Base-by-base conservation (phyloP, 2,329 filamentous ascomycete species). In the Escovopsis sp. region DNA sequence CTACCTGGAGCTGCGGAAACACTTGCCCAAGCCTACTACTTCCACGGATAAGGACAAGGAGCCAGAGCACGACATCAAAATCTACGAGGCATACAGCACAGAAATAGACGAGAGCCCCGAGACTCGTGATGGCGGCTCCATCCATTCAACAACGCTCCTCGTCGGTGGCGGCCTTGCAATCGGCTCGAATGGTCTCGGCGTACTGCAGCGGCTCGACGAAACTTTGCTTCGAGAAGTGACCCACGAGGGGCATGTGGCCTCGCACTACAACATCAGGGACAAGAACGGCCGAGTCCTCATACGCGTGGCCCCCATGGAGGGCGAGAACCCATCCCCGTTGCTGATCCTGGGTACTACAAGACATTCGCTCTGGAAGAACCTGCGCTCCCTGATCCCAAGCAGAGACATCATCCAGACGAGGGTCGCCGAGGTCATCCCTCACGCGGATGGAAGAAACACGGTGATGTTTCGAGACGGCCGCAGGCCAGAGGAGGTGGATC, bases 61-160 rank as follows among this genome's bases (percentile, higher is more conserved):
- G 19, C 11, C 36, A 10, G 40, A 39, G 10, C 48, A 48, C 35
- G 42, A 43, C 33, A 50, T 55, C 38, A 54, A 46, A 9, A 53
- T 55, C 19, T 55, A 53, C 19, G 53, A 55, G 23, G 50, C 53
- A 6, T 48, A 55, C 40, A 40, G 49, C 19, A 51, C 50, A 12
- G 41, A 40, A 6, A 39, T 45, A 37, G 46, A 51, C 5, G 50
- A 48, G 11, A 48, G 44, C 12, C 32, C 19, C 6, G 46, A 48
- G 6, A 40, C 45, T 3, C 50, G 51, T 10, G 48, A 49, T 5
- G 41, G 49, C 33, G 52, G 45, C 3, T 39, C 45, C 2, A 53
- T 51, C 3, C 45, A 54, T 36, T 52, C 50, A 1, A 49, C 53
- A 11, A 55, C 50, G 3, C 47, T 54, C 33, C 40, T 51, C 23